Conservation (phyloP, 2,329 filamentous ascomycete species). For the Ascochyta lentis region DNA sequence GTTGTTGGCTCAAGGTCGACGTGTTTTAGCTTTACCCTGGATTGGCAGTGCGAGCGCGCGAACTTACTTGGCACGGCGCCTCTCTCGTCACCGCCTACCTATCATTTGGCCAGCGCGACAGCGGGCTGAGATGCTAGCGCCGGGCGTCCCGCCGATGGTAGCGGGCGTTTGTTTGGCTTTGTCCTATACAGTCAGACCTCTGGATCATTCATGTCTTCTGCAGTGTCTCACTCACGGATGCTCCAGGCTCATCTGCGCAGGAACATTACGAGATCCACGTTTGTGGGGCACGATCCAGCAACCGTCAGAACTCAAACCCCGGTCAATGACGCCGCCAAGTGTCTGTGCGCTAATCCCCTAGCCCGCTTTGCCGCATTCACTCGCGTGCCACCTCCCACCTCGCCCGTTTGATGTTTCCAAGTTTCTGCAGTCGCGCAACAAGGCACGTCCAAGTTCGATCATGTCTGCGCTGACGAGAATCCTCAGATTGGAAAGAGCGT, state of each 20-base stretch:
- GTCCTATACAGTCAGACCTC: neutral
- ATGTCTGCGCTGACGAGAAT: too few species aligned
- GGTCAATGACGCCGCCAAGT: conserved; percentile 15
- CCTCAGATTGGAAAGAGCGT: neutral
- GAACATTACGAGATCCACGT: conserved; percentile 7
- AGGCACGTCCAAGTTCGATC: neutral
- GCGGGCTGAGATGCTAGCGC: conserved; percentile 6
- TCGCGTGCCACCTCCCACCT: neutral
- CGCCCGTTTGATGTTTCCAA: conserved; percentile 1
- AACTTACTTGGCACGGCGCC: conserved; percentile 13
- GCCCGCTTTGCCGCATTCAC: conserved; percentile 4
- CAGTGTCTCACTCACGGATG: neutral
- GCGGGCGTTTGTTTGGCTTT: neutral
- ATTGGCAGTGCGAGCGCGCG: conserved; percentile 1
- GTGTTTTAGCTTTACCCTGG: conserved; percentile 15
- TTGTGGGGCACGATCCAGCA: conserved; percentile 6
- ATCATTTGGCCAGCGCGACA: conserved; percentile 1
- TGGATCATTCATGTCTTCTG: neutral
- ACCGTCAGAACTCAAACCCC: conserved; percentile 4
- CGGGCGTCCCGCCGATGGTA: conserved; percentile 4
- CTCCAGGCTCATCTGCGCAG: conserved; percentile 2
- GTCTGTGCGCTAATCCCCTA: neutral
- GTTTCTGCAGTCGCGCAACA: neutral
- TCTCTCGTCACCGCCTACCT: conserved; percentile 15
- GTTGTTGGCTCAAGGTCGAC: conserved; percentile 12